Percentiles rank a stretch among this genome's conserved stretches.
phyloP scores from a whole-genome alignment of 2,329 filamentous ascomycete genomes.

The Epichloe gansuensis region DNA sequence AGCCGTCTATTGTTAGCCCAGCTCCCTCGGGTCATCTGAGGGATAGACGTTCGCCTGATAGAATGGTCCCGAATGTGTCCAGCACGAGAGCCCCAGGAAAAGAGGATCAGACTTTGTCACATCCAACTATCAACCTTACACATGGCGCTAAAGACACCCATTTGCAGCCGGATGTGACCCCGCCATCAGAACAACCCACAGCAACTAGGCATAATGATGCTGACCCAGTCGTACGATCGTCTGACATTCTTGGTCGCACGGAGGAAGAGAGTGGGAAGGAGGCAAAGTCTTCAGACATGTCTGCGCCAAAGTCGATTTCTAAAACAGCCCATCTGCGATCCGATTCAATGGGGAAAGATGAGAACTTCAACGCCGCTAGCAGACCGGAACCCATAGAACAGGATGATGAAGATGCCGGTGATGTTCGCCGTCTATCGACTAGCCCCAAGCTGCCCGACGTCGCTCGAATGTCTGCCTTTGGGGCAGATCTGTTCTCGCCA shows the following conservation, averaged over 20 bases:
- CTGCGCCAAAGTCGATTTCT: slow-evolving; percentile 38
- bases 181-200: background rate
- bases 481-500: slow-evolving; percentile 41
- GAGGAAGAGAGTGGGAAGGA: slow-evolving; percentile 49
- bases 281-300: slow-evolving; percentile 37
- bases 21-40: background rate
- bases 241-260: slow-evolving; percentile 64
- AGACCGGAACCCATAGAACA: background rate
- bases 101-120: background rate
- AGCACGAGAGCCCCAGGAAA: background rate
- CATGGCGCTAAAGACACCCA: background rate
- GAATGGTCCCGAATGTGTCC: background rate
- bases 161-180: background rate
- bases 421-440: slow-evolving; percentile 25
- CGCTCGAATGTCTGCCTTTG: slow-evolving; percentile 46
- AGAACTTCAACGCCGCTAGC: background rate
- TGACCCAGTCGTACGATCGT: slow-evolving; percentile 27
- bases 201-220: background rate
- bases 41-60: slow-evolving; percentile 1
- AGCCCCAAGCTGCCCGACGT: slow-evolving; percentile 47
- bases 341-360: background rate
- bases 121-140: too few relatives aligned
- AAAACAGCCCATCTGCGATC: background rate
- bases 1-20: background rate
- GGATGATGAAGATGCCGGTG: background rate